A percentile compares a stretch with the other conserved stretches of the same genome.
Evolutionary conservation across 108 stramenopile species (phyloP).

Genomic region (Skeletonema costatum): DNA sequence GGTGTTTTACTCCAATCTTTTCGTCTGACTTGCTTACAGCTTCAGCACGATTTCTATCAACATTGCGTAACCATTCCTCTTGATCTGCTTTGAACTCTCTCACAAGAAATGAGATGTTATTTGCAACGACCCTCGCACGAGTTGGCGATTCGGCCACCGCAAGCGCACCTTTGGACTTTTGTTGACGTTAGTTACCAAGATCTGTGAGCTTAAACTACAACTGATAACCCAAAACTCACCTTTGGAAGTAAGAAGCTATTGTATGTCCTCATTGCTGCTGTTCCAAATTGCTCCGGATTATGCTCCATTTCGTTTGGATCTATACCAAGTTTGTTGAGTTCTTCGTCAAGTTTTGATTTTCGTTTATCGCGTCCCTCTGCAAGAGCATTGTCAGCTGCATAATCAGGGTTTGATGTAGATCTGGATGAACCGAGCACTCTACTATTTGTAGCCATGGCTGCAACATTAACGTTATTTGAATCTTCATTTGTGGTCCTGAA

Average conservation of each 20-base stretch:
- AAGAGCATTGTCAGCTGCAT: constrained; percentile 30
- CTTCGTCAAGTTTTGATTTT: constrained; percentile 36
- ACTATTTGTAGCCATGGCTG: not conserved
- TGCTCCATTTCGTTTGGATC: constrained; percentile 38
- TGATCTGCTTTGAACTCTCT: constrained; percentile 55
- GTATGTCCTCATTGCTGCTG: constrained; percentile 54
- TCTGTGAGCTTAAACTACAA: not conserved
- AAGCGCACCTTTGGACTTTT: constrained; percentile 49
- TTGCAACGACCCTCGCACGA: constrained; percentile 56
- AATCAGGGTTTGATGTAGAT: constrained; percentile 43
- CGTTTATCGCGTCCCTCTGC: constrained; percentile 42
- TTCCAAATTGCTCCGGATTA: constrained; percentile 45
- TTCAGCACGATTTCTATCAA: constrained; percentile 43
- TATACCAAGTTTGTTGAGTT: constrained; percentile 43
- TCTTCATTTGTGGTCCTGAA: not conserved
- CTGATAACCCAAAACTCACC: not conserved
- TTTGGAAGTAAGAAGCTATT: constrained; percentile 56
- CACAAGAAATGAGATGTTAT: constrained; percentile 55
- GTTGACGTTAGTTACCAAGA: not conserved
- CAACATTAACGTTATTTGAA: not conserved
- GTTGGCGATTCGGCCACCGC: constrained; percentile 58
- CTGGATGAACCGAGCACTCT: constrained; percentile 6
- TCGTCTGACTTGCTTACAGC: not conserved
- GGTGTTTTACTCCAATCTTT: constrained; percentile 7
- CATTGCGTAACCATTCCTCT: constrained; percentile 59